Percentiles rank a stretch among this genome's conserved stretches.
phyloP scores from a whole-genome alignment of 106 monocot genomes.

The Allium sativum region DNA sequence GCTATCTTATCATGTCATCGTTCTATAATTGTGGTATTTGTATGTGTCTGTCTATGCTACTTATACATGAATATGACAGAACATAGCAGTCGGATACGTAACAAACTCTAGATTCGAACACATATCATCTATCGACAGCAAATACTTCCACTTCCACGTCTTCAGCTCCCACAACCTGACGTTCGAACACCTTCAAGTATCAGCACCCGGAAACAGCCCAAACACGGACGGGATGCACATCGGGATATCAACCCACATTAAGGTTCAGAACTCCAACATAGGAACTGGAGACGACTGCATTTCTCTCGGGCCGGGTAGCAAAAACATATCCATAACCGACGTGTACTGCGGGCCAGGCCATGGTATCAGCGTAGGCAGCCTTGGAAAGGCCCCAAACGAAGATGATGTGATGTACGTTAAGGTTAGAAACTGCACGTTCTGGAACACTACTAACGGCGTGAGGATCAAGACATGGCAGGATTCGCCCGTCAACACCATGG shows the following conservation, averaged over 20 bases:
- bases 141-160: slow-evolving; percentile 13
- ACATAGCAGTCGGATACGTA: neutral
- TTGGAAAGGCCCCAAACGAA: slow-evolving; percentile 21
- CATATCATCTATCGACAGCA: slow-evolving; percentile 1
- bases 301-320: slow-evolving; percentile 13
- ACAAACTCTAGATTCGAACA: neutral
- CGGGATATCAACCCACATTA: neutral
- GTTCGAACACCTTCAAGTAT: neutral
- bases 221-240: slow-evolving; percentile 21
- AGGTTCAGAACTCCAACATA: neutral
- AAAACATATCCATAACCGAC: neutral
- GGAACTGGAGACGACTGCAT: slow-evolving; percentile 16
- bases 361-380: slow-evolving; percentile 37
- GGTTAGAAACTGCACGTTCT: slow-evolving; percentile 32
- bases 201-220: slow-evolving; percentile 13
- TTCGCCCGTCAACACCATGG: neutral
- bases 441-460: slow-evolving; percentile 26
- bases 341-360: slow-evolving; percentile 9
- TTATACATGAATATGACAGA: neutral
- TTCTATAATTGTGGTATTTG: no score
- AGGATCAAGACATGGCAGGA: slow-evolving; percentile 52
- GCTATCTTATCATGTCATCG: no score
- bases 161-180: neutral
- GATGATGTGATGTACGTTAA: slow-evolving; percentile 17
- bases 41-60: no score